These are phyloP conservation scores for Massospora cicadina DNA, from an alignment of 371 early-diverging fungal species.

Conservation along the genomic window DNA sequence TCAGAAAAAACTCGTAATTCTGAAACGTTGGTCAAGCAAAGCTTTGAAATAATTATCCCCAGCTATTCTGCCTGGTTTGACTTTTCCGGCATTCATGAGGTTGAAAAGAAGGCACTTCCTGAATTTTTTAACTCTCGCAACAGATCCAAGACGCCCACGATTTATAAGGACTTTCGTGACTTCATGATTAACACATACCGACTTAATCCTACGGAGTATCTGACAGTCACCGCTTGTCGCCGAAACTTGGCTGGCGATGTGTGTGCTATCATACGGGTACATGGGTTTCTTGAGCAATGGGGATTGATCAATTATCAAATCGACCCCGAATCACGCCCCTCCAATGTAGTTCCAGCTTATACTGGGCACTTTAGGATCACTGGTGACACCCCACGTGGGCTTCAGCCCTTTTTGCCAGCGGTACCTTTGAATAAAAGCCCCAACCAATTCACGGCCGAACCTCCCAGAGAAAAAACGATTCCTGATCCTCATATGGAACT, in stretches of 20 bases:
- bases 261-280: constrained; percentile 90
- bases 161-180: constrained; percentile 91
- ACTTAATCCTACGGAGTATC: constrained; percentile 81
- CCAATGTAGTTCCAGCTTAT: constrained; percentile 81
- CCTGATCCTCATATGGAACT: constrained; percentile 14
- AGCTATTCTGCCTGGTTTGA: constrained; percentile 90
- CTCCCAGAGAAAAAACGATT: not conserved
- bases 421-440: constrained; percentile 10
- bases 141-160: constrained; percentile 74
- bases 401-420: constrained; percentile 62
- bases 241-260: constrained; percentile 93
- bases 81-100: constrained; percentile 63
- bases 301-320: constrained; percentile 94
- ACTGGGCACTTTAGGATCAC: constrained; percentile 91
- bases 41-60: constrained; percentile 56
- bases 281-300: constrained; percentile 98
- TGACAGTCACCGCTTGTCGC: constrained; percentile 92
- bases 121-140: constrained; percentile 90
- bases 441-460: not conserved
- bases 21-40: constrained; percentile 49
- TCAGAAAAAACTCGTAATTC: constrained; percentile 23
- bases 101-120: constrained; percentile 79
- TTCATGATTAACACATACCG: constrained; percentile 96
- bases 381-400: constrained; percentile 86
- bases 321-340: constrained; percentile 82